phyloP scores from a whole-genome alignment of 2,329 filamentous ascomycete genomes.

The Fusarium sublunatum region DNA sequence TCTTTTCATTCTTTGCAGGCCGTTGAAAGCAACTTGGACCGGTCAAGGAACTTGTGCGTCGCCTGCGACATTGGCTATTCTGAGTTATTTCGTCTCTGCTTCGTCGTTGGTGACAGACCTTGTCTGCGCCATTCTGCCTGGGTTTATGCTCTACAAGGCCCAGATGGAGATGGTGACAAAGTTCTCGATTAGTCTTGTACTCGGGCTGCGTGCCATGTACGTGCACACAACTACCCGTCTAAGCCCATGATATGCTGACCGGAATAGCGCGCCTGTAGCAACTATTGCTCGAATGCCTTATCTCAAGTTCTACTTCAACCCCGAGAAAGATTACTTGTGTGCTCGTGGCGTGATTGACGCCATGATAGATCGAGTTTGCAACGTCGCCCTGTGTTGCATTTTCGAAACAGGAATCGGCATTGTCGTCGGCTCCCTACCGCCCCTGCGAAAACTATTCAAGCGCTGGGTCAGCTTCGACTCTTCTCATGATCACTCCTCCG shows the following conservation, averaged over 20 bases:
- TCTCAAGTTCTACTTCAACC: constrained; percentile 4
- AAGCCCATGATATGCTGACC: background rate
- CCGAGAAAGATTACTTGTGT: constrained; percentile 13
- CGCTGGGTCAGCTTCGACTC: constrained; percentile 20
- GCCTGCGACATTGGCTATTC: constrained; percentile 4
- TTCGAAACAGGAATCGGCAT: constrained; percentile 15
- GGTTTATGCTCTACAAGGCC: constrained; percentile 17
- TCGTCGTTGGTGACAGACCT: constrained; percentile 10
- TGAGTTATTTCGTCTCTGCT: constrained; percentile 22
- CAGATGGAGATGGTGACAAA: constrained; percentile 17
- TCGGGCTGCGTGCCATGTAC: constrained; percentile 21
- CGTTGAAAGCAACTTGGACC: constrained; percentile 16
- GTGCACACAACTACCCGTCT: background rate
- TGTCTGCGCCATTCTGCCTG: constrained; percentile 15
- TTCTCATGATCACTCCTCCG: background rate
- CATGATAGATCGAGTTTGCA: constrained; percentile 2
- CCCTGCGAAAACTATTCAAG: constrained; percentile 4
- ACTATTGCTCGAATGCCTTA: constrained; percentile 17
- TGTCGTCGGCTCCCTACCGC: constrained; percentile 13
- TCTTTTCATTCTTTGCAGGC: constrained; percentile 11
- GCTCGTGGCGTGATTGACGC: fast-evolving
- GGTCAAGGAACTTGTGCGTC: constrained; percentile 3
- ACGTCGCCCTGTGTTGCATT: constrained; percentile 5
- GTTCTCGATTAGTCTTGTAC: constrained; percentile 15
- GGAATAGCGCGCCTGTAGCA: constrained; percentile 9